Conservation (phyloP, 441 rosid species). For the Aleurites moluccanus region DNA sequence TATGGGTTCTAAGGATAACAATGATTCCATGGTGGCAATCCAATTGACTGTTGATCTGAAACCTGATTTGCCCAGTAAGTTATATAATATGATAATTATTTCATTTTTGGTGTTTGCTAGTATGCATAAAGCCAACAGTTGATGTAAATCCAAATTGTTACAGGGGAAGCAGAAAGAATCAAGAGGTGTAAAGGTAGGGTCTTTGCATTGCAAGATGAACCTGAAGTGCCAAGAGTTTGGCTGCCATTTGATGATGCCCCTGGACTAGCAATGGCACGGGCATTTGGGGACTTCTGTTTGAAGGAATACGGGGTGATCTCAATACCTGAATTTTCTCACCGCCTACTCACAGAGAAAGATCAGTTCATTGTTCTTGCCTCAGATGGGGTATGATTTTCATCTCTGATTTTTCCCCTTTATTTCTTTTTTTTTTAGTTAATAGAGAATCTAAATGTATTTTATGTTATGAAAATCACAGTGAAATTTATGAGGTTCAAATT, state of each 20-base stretch:
- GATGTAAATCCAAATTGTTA: conserved; percentile 9
- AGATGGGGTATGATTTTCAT: conserved; percentile 69
- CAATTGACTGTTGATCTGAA: conserved; percentile 94
- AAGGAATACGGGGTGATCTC: conserved; percentile 99
- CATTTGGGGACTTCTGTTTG: conserved; percentile 97
- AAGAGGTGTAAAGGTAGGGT: conserved; percentile 93
- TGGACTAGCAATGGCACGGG: conserved; percentile 99
- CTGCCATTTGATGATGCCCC: conserved; percentile 98
- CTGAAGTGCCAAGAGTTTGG: conserved; percentile 98
- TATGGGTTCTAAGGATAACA: conserved; percentile 77
- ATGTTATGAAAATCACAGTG: neutral
- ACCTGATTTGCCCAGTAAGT: conserved; percentile 94
- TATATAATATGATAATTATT: neutral
- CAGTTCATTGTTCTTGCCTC: conserved; percentile 96
- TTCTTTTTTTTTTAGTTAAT: conserved; percentile 5
- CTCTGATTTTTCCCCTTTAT: neutral
- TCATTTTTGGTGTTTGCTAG: conserved; percentile 11
- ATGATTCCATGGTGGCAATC: conserved; percentile 73
- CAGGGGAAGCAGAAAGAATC: conserved; percentile 98
- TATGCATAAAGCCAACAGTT: conserved; percentile 16
- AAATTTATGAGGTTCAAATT: neutral
- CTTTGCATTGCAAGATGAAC: conserved; percentile 95
- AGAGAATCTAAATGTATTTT: neutral
- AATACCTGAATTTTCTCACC: conserved; percentile 85
- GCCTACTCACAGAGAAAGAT: conserved; percentile 75